phyloP scores from a whole-genome alignment of 371 early-diverging fungal species.

The Batkoa obscura region DNA sequence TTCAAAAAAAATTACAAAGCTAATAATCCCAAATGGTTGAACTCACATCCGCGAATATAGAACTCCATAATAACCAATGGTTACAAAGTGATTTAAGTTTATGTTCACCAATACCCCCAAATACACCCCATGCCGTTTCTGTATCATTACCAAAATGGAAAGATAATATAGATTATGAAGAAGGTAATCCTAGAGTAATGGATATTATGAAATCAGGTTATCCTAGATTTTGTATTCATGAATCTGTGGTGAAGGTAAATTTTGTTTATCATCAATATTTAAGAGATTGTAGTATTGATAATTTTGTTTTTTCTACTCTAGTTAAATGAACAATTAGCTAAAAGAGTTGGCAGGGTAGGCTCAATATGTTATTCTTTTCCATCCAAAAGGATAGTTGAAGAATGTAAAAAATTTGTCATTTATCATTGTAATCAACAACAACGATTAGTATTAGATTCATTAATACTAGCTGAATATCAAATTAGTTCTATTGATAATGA shows the following conservation, averaged over 20 bases:
- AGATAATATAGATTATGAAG: conserved; percentile 83
- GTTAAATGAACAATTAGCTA: neutral
- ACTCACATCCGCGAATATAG: no score
- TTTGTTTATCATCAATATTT: neutral
- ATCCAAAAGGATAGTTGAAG: neutral
- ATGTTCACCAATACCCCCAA: conserved; percentile 30
- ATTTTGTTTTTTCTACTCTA: neutral
- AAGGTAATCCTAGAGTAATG: conserved; percentile 52
- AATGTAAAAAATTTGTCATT: neutral
- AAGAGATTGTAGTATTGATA: neutral
- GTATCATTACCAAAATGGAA: conserved; percentile 83
- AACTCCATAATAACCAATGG: no score
- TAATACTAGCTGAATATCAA: neutral
- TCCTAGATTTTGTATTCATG: conserved; percentile 80
- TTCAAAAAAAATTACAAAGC: no score
- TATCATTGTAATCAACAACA: neutral
- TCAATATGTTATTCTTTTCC: neutral
- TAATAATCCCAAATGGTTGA: no score
- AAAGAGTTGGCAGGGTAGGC: neutral
- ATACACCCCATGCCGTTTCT: conserved; percentile 72
- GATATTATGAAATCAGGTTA: conserved; percentile 67
- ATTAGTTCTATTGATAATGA: neutral
- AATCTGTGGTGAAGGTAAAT: conserved; percentile 40
- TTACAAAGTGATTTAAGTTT: neutral
- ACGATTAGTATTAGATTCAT: neutral